Percentiles rank a stretch among this genome's conserved stretches.
These are phyloP conservation scores for Fraxinus latifolia DNA, from an alignment of 305 asterid genomes.

Conservation along the genomic window DNA sequence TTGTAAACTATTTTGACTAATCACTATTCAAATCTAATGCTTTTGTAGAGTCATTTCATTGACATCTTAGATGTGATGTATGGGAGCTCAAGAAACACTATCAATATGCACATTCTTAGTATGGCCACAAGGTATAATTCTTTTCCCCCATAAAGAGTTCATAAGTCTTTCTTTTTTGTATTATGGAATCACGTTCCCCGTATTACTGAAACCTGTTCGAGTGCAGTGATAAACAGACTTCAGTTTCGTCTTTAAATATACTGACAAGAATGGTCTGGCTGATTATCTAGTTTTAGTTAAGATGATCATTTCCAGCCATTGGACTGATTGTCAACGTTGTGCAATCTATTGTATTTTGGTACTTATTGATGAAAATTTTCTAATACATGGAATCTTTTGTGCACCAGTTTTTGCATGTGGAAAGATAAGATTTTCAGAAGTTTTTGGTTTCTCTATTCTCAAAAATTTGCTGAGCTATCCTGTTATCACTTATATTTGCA, in stretches of 20 bases:
- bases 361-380: neutral
- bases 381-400: neutral
- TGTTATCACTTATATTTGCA: conserved; percentile 26
- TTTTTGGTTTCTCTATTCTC: conserved; percentile 18
- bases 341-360: neutral
- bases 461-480: conserved; percentile 20
- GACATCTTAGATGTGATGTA: conserved; percentile 70
- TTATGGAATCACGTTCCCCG: conserved; percentile 2
- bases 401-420: conserved; percentile 6
- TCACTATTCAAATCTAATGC: conserved; percentile 23
- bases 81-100: conserved; percentile 68
- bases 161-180: neutral
- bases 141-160: neutral
- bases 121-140: conserved; percentile 58
- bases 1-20: conserved; percentile 20
- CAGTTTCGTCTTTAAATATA: neutral
- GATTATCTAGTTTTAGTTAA: conserved; percentile 6
- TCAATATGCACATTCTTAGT: conserved; percentile 58
- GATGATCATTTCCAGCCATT: neutral
- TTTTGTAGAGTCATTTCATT: conserved; percentile 72
- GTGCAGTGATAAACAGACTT: conserved; percentile 11
- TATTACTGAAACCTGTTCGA: conserved; percentile 22
- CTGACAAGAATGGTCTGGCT: conserved; percentile 12
- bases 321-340: neutral
- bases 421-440: conserved; percentile 19